Conservation (phyloP, 164 flowering plant species). For the Umbilicus rupestris region DNA sequence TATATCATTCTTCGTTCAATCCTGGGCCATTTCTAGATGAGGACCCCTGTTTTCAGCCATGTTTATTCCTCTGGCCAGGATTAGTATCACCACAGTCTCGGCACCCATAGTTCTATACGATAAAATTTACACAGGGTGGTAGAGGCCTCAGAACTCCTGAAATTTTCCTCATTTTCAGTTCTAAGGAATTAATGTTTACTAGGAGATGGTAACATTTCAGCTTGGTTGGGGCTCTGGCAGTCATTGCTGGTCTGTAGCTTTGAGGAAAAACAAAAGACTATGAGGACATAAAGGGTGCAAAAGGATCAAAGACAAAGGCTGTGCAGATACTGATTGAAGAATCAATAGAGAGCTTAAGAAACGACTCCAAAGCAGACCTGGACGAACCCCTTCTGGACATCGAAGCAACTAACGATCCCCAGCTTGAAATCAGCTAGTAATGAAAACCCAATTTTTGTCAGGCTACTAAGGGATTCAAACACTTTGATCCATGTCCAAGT, state of each 20-base stretch:
- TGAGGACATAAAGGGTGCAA: slow-evolving; percentile 10
- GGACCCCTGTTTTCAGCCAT: slow-evolving; percentile 66
- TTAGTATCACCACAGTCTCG: slow-evolving; percentile 42
- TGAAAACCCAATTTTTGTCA: no score
- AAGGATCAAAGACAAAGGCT: not conserved
- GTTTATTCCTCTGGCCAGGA: slow-evolving; percentile 61
- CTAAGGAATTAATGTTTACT: not conserved
- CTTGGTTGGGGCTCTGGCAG: slow-evolving; percentile 39
- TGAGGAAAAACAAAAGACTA: slow-evolving; percentile 70
- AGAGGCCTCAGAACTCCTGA: slow-evolving; percentile 10
- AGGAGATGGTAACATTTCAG: slow-evolving; percentile 19
- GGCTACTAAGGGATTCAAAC: no score
- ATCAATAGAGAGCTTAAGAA: not conserved
- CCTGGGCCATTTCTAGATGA: slow-evolving; percentile 53
- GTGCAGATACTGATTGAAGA: slow-evolving; percentile 10
- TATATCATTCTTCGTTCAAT: slow-evolving; percentile 39
- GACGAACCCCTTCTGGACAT: slow-evolving; percentile 12
- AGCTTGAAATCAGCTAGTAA: not conserved
- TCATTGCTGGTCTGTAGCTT: slow-evolving; percentile 49
- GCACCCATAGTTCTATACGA: slow-evolving; percentile 44
- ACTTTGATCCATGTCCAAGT: no score
- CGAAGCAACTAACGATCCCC: not conserved
- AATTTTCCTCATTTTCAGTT: not conserved
- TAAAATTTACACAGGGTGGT: slow-evolving; percentile 44
- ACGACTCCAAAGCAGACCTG: slow-evolving; percentile 1